phyloP scores from a whole-genome alignment of 148 eudicot genomes.

The Rhododendron kiyosumense region DNA sequence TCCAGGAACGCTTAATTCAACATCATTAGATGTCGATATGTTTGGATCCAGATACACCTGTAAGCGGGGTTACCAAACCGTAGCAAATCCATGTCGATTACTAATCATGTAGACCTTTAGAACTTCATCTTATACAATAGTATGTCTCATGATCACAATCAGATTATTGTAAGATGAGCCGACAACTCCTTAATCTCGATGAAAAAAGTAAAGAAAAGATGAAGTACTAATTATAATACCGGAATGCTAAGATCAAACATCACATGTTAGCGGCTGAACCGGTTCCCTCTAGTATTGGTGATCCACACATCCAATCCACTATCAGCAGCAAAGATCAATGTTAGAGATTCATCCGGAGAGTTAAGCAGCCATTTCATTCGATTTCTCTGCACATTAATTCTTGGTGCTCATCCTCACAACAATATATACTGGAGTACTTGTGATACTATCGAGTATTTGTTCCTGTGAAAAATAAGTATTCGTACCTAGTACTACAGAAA shows the following conservation, averaged over 20 bases:
- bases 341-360: conserved; percentile 42
- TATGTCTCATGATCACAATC: not conserved
- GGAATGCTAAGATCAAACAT: conserved; percentile 11
- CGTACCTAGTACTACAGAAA: not conserved
- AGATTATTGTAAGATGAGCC: not conserved
- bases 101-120: not conserved
- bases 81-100: conserved; percentile 13
- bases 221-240: conserved; percentile 13
- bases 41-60: conserved; percentile 28
- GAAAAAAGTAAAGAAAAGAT: too few relatives aligned
- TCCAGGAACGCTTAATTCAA: too few relatives aligned
- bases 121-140: not conserved
- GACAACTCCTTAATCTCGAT: not conserved
- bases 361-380: conserved; percentile 57
- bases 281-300: conserved; percentile 15
- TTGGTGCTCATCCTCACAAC: not conserved
- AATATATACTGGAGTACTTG: not conserved
- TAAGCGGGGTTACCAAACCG: conserved; percentile 27
- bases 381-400: conserved; percentile 23
- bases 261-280: conserved; percentile 44
- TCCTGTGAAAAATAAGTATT: too few relatives aligned
- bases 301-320: conserved; percentile 42
- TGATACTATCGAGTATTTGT: not conserved
- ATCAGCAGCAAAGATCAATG: conserved; percentile 21
- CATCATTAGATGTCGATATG: too few relatives aligned